phyloP scores from a whole-genome alignment of 148 eudicot genomes.

The Fallopia convolvulus region DNA sequence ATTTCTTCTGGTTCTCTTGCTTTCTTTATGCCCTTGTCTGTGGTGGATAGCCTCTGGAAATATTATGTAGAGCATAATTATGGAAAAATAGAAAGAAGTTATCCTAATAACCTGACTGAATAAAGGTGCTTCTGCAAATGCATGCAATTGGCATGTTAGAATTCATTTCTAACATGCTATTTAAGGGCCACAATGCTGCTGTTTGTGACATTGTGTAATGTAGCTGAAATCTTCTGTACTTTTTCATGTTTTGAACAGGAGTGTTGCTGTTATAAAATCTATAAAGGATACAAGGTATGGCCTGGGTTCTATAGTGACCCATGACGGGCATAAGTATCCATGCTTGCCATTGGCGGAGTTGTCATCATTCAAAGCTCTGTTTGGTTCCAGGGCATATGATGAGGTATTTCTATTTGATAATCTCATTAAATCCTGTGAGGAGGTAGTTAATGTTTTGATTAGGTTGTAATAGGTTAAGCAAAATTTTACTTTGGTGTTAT shows the following conservation, averaged over 20 bases:
- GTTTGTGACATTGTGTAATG: neutral
- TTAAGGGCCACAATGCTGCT: neutral
- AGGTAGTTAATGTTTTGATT: neutral
- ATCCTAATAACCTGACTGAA: neutral
- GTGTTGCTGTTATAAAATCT: constrained; percentile 76
- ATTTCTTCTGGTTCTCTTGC: neutral
- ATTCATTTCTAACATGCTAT: neutral
- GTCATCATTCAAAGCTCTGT: constrained; percentile 55
- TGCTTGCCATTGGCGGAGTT: constrained; percentile 72
- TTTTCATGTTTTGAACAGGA: constrained; percentile 38
- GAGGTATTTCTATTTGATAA: constrained; percentile 38
- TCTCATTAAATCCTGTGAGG: neutral
- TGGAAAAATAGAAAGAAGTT: neutral
- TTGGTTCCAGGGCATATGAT: constrained; percentile 74
- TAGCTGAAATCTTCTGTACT: neutral
- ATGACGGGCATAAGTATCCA: constrained; percentile 85
- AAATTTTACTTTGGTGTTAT: neutral
- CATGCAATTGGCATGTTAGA: neutral
- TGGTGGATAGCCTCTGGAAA: neutral
- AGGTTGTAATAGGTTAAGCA: neutral
- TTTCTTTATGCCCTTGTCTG: neutral
- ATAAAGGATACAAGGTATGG: constrained; percentile 84
- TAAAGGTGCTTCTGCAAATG: neutral
- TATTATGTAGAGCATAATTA: neutral
- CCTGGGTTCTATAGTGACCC: constrained; percentile 69